phyloP scores from a whole-genome alignment of 176 grass and related monocot species.

The Themeda triandra region DNA sequence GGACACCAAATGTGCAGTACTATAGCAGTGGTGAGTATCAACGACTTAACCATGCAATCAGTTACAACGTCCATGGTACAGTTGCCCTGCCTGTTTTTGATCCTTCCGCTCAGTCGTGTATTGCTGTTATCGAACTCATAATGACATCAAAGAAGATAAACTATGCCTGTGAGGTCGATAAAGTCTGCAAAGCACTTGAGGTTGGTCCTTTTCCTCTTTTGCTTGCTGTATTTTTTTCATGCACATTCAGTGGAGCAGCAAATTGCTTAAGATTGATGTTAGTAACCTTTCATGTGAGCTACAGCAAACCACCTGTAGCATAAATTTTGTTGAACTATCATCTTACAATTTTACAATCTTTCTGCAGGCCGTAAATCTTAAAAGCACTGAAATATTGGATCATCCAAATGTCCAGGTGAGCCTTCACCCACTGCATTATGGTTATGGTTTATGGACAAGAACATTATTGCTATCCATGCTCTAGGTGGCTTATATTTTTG shows the following conservation, averaged over 20 bases:
- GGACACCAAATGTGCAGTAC: constrained; percentile 96
- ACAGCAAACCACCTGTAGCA: background rate
- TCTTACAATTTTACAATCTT: constrained; percentile 1
- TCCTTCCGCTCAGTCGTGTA: constrained; percentile 62
- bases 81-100: constrained; percentile 95
- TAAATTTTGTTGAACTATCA: background rate
- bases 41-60: constrained; percentile 84
- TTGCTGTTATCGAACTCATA: constrained; percentile 95
- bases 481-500: constrained; percentile 27
- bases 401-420: constrained; percentile 82
- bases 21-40: constrained; percentile 84
- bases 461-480: background rate
- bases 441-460: background rate
- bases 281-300: background rate
- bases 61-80: constrained; percentile 83
- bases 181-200: constrained; percentile 99
- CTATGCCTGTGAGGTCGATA: constrained; percentile 81
- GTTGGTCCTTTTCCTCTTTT: constrained; percentile 37
- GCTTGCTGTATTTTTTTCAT: background rate
- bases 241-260: background rate
- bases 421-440: background rate
- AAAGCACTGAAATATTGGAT: constrained; percentile 81
- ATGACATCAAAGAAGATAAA: constrained; percentile 98
- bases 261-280: background rate
- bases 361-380: constrained; percentile 89